Conservation (phyloP, 495 filamentous ascomycete species). For the Penicillium ucsense region DNA sequence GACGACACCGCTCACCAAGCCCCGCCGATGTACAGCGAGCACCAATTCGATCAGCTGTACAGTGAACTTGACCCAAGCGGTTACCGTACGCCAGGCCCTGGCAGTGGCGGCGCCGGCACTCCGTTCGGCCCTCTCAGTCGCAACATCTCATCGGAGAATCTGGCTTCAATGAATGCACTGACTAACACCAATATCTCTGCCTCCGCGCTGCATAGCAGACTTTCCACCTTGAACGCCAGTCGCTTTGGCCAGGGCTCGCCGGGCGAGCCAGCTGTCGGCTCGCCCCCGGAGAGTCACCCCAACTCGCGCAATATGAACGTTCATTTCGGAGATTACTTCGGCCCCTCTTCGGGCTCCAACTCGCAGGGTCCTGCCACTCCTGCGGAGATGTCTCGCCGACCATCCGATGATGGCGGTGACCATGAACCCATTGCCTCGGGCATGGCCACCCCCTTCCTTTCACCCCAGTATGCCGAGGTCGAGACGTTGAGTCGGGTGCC, state of each 20-base stretch:
- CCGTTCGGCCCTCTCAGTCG: conserved; percentile 69
- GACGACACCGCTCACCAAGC: conserved; percentile 46
- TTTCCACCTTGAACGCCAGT: conserved; percentile 45
- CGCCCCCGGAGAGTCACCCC: conserved; percentile 14
- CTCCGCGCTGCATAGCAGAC: conserved; percentile 52
- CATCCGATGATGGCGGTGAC: conserved; percentile 47
- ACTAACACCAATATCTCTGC: conserved; percentile 41
- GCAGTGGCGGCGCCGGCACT: conserved; percentile 60
- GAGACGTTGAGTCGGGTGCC: conserved; percentile 64
- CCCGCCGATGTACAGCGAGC: conserved; percentile 80
- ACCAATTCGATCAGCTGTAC: conserved; percentile 81
- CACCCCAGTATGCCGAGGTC: conserved; percentile 50
- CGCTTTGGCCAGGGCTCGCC: conserved; percentile 15
- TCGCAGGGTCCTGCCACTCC: conserved; percentile 30
- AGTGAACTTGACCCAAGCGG: conserved; percentile 68
- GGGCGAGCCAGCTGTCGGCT: conserved; percentile 10
- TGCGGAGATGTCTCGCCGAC: conserved; percentile 39
- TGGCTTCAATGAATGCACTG: conserved; percentile 52
- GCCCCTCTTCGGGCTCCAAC: conserved; percentile 21
- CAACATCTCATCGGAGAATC: conserved; percentile 68
- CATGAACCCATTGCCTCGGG: conserved; percentile 38
- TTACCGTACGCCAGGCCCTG: conserved; percentile 62
- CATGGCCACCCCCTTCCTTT: conserved; percentile 49
- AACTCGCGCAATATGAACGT: conserved; percentile 20
- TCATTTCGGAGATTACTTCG: conserved; percentile 26